Conservation (phyloP, 1,139 yeast genomes). For the Lodderomyces metapsilosis region DNA sequence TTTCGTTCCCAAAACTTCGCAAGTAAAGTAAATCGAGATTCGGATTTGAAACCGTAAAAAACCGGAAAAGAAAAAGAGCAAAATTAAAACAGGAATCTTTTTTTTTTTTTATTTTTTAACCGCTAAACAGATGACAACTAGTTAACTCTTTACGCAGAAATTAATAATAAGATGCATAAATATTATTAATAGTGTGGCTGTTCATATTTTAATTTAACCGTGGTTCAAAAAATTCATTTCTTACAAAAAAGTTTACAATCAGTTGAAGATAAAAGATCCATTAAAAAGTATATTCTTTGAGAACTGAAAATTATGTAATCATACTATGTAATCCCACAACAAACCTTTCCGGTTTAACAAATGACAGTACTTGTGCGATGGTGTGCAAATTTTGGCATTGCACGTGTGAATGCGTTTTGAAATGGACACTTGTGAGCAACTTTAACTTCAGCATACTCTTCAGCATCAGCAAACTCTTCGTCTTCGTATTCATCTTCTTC, state of each 20-base stretch:
- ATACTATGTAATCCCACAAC: no score
- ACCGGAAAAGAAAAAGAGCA: neutral
- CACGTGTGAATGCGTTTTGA: neutral
- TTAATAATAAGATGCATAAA: no score
- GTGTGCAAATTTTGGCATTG: neutral
- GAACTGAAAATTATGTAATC: neutral
- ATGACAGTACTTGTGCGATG: neutral
- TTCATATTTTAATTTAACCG: neutral
- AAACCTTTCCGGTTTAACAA: no score
- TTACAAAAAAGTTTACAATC: no score
- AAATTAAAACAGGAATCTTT: neutral
- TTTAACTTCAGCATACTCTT: constrained; percentile 8
- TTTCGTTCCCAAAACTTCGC: no score
- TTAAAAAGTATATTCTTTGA: neutral
- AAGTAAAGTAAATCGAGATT: neutral
- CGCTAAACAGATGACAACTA: neutral
- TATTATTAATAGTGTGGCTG: neutral
- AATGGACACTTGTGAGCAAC: neutral
- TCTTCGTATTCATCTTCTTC: constrained; percentile 8
- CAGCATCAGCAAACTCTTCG: constrained; percentile 4
- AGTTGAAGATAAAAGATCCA: no score
- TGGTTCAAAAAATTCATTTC: neutral
- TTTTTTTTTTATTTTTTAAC: neutral
- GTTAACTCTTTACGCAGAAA: no score
- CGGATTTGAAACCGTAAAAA: neutral